Base-by-base conservation (phyloP, 2,329 filamentous ascomycete genomes). In the Beauveria sp. region DNA sequence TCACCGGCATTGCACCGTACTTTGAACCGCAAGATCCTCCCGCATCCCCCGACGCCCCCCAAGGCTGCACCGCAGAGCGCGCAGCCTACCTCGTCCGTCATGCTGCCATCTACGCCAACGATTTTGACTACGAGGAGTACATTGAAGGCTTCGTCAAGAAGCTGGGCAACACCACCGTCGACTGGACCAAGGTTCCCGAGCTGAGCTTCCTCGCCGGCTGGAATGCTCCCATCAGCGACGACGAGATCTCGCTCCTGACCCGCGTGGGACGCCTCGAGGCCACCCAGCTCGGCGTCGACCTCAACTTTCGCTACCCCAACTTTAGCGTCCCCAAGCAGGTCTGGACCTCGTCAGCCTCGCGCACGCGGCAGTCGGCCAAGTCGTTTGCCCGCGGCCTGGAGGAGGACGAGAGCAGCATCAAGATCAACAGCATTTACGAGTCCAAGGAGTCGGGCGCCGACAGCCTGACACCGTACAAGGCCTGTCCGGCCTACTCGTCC, bases 301-400 rank as follows among this genome's bases (percentile, higher is more conserved):
- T 88, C 20, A 78, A 78, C 18, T 80, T 86, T 66, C 77, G 84
- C 54, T 88, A 88, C 66, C 80, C 80, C 0, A 71, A 74, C 47
- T 72, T 88, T 43, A 76, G 72, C 61, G 68, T 79, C 5, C 84
- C 85, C 0, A 74, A 76, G 62, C 79, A 79, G 54, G 76, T 87
- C 2, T 88, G 84, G 84, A 79, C 84, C 2, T 85, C 82, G 7
- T 86, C 84, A 0, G 84, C 85, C 0, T 84, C 87, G 70, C 74
- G 85, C 20, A 87, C 85, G 0, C 75, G 78, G 48, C 78, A 83
- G 69, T 84, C 81, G 9, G 84, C 85, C 0, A 73, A 82, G 66
- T 79, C 80, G 0, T 79, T 88, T 18, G 82, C 85, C 28, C 76
- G 80, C 3, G 84, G 84, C 0, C 73, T 85, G 10, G 80, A 84